Evolutionary conservation across 2,329 filamentous ascomycete species (phyloP).

Genomic region (Diaporthe batatas): DNA sequence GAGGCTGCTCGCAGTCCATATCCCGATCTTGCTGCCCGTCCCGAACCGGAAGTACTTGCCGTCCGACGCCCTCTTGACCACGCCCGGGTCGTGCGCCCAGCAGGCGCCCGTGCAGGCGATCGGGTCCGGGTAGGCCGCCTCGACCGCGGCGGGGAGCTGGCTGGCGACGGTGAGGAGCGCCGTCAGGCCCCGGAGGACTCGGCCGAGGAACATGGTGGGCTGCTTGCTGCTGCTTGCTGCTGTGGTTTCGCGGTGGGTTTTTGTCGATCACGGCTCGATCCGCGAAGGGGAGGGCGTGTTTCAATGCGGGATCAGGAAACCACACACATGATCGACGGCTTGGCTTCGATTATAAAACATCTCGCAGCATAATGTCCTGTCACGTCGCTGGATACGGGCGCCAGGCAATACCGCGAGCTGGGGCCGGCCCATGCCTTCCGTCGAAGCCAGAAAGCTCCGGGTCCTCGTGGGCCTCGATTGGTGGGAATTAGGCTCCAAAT

Average conservation of each 20-base stretch:
- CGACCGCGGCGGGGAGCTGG: conserved; percentile 39
- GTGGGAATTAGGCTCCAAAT: conserved; percentile 18
- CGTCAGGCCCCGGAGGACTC: conserved; percentile 9
- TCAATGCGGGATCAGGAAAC: background rate
- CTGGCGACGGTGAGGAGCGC: conserved; percentile 38
- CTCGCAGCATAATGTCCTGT: background rate
- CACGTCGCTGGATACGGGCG: background rate
- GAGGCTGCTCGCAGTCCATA: conserved; percentile 50
- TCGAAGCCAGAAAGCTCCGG: background rate
- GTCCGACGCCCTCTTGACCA: conserved; percentile 53
- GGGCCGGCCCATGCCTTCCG: background rate
- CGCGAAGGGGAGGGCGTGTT: background rate
- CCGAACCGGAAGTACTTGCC: conserved; percentile 56
- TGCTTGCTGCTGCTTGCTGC: conserved; percentile 6
- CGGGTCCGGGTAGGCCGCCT: conserved; percentile 49
- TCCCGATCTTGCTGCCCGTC: conserved; percentile 53
- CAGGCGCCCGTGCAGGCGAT: conserved; percentile 54
- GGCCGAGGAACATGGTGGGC: conserved; percentile 29
- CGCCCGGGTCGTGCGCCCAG: conserved; percentile 54
- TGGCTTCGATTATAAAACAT: conserved; percentile 5
- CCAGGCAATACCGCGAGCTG: background rate
- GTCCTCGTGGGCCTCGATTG: background rate
- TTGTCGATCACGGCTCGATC: conserved; percentile 20
- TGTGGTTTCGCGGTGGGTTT: background rate
- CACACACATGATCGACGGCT: background rate